Base-by-base conservation (phyloP, 2,329 filamentous ascomycete genomes). In the Helminthosporium solani region DNA sequence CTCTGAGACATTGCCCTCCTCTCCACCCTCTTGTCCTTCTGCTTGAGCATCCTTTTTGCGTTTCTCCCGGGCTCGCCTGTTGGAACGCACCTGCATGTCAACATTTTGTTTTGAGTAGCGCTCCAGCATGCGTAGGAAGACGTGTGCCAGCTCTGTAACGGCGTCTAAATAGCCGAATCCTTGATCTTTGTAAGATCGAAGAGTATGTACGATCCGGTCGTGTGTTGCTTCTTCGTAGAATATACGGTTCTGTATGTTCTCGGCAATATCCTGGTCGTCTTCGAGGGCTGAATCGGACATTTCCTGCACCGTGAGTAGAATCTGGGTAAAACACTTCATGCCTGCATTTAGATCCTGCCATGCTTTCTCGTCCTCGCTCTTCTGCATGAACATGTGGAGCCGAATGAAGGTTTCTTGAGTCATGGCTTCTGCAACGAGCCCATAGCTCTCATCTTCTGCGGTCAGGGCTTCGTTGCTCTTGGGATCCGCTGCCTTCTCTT, bases 221-320 rank as follows among this genome's bases (percentile, higher is more conserved):
- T 99, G 91, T 0, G 91, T 96, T 0, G 88, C 83, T 64, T 97
- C 90, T 70, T 99, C 94, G 72, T 99, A 99, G 68, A 99, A 99
- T n/a, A 99, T 89, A 50, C 92, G 88, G 60, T 87, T 95, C 42
- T 96, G 83, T 11, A 95, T 96, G 58, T 99, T 99, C 66, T 99
- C 92, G 0, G 94, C 92, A 66, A 99, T 97, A 59, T 97, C 94
- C 64, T 95, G 87, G 56, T 99, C 89, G n/a, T 96, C 91, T 52
- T 96, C 91, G 23, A 88, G 80, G 1, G 82, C 79, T 1, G 89
- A 94, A 37, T 87, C 83, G 1, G 85, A 78, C 91, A 99, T 97
- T 50, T 95, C 89, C 61, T 96, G 90, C 2, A 97, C 87, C 0
- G 91, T 96, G 20, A 96, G 78, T 16, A 96, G 77, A 55, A 97